Base-by-base conservation (phyloP, 768 basidiomycete genomes). In the Termitomyces sp. region DNA sequence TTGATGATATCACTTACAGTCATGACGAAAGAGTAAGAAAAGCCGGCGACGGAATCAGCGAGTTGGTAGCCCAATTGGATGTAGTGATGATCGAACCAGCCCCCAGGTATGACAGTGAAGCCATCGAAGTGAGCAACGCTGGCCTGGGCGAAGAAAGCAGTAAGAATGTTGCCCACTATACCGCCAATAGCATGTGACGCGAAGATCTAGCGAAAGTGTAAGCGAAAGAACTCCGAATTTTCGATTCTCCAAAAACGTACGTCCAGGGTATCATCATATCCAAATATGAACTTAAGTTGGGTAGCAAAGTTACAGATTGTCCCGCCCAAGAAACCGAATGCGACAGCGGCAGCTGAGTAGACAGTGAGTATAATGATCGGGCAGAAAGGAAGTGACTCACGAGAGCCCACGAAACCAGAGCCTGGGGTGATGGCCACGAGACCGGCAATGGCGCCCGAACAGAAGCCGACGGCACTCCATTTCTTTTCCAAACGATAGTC, bases 251-350 rank as follows among this genome's bases (percentile, higher is more conserved):
- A n/a, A 1, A 18, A 1, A 20, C 85, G 49, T 52, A 89, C 87
- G 79, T 93, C 91, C 18, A 93, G 82, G 14, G 88, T 80, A 67
- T 93, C 91, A 59, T 93, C 91, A 63, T 85, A 91, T 31, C 78
- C 76, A 61, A 85, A 75, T 29, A 90, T 49, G 69, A 90, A 92
- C 75, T 98, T 98, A 68, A 98, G 81, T 64, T 96, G 88, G 4
- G 96, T 98, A n/a, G 93, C 91, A 70, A 92, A 93, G 73, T 98
- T 98, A 76, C 92, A 97, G 2, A 86, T 63, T 0, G 87, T 89
- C 18, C 91, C 91, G 0, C 87, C 90, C 65, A 92, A 74, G 62
- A 95, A 79, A 41, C 96, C 96, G 67, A 92, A 95, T 1, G 87
- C 76, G 5, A 96, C 86, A 3, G 92, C 78, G 20, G 96, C 94